These are phyloP conservation scores for Rhynchospora tenuis DNA, from an alignment of 176 grass and related monocot genomes.

Conservation along the genomic window DNA sequence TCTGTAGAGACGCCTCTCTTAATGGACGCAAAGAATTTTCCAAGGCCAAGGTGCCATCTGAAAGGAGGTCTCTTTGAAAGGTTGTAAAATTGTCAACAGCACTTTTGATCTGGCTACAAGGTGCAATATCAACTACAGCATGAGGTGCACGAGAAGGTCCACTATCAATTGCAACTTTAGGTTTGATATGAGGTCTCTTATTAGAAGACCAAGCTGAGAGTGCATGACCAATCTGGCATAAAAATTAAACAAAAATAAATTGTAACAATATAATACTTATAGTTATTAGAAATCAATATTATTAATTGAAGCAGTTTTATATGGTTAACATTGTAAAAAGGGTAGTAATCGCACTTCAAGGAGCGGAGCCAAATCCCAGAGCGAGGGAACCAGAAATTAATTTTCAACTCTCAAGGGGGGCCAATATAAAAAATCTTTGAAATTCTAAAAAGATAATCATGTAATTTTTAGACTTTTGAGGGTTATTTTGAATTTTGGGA, in stretches of 20 bases:
- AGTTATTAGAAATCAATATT: not conserved
- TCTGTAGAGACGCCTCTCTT: constrained; percentile 8
- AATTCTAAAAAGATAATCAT: too few relatives aligned
- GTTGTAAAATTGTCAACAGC: not conserved
- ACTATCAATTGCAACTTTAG: constrained; percentile 11
- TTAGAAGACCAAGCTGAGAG: not conserved
- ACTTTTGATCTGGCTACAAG: not conserved
- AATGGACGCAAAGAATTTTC: constrained; percentile 8
- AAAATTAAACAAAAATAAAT: not conserved
- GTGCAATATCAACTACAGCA: not conserved
- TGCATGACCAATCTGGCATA: not conserved
- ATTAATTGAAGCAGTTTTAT: not conserved
- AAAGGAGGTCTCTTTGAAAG: constrained; percentile 13
- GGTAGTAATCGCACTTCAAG: not conserved
- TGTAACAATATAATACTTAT: not conserved
- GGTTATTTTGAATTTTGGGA: too few relatives aligned
- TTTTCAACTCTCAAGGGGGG: too few relatives aligned
- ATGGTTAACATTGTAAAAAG: not conserved
- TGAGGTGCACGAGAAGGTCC: not conserved
- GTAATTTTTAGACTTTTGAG: too few relatives aligned
- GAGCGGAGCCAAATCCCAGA: too few relatives aligned
- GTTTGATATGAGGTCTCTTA: not conserved
- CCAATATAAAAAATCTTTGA: too few relatives aligned
- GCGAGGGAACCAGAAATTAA: too few relatives aligned
- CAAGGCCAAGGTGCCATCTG: constrained; percentile 7